Percentiles rank a stretch among this genome's conserved stretches.
These are phyloP conservation scores for Barnettozyma californica DNA, from an alignment of 805 yeast species.

Conservation along the genomic window DNA sequence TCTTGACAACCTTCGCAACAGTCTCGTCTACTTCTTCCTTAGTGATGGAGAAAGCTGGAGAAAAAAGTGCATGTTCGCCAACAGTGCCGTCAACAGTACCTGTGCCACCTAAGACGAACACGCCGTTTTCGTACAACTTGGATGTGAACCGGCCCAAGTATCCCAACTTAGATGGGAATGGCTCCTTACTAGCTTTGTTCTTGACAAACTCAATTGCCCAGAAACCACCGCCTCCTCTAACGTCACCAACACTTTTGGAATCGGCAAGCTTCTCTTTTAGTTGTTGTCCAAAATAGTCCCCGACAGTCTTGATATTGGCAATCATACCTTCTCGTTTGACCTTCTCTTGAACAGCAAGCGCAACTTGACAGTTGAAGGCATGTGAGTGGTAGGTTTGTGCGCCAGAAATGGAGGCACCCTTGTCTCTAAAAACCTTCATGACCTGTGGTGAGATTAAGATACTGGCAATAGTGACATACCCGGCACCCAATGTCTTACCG, in stretches of 20 bases:
- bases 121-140: constrained; percentile 35
- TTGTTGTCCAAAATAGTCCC: constrained; percentile 37
- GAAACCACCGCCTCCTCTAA: constrained; percentile 52
- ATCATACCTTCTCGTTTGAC: constrained; percentile 32
- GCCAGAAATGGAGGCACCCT: constrained; percentile 30
- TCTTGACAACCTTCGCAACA: constrained; percentile 24
- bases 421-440: constrained; percentile 29
- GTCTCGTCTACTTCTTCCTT: constrained; percentile 33
- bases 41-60: constrained; percentile 40
- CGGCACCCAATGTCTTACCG: constrained; percentile 45
- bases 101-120: constrained; percentile 34
- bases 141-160: constrained; percentile 30
- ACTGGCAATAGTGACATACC: constrained; percentile 44
- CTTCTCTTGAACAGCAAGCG: constrained; percentile 39
- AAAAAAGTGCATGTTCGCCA: constrained; percentile 43
- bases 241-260: constrained; percentile 39
- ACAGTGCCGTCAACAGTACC: constrained; percentile 35
- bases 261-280: constrained; percentile 28
- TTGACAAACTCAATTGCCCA: constrained; percentile 50
- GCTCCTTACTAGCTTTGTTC: constrained; percentile 41
- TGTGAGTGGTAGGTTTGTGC: constrained; percentile 48
- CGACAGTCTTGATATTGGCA: constrained; percentile 37
- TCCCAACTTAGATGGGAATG: constrained; percentile 31
- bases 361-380: constrained; percentile 42
- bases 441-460: constrained; percentile 33